Conservation (phyloP, 345 rosid genomes). For the Salix purpurea region DNA sequence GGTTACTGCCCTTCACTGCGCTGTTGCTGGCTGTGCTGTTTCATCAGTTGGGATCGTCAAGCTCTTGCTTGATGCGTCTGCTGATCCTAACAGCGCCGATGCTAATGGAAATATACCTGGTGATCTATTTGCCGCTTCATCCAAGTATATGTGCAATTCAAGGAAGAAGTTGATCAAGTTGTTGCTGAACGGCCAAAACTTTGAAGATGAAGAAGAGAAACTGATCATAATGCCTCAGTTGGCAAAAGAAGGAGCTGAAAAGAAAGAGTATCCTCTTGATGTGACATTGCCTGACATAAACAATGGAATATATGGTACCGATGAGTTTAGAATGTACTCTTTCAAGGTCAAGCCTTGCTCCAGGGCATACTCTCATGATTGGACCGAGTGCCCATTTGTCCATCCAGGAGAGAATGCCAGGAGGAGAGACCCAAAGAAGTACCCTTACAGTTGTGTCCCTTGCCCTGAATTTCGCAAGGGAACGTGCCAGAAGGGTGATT, state of each 20-base stretch:
- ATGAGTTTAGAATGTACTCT: slow-evolving; percentile 89
- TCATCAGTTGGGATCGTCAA: slow-evolving; percentile 54
- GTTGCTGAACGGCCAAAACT: slow-evolving; percentile 45
- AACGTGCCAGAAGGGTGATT: slow-evolving; percentile 78
- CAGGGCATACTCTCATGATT: slow-evolving; percentile 95
- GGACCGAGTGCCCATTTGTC: slow-evolving; percentile 98
- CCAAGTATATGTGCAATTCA: slow-evolving; percentile 36
- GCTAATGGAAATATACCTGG: slow-evolving; percentile 63
- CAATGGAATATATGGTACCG: slow-evolving; percentile 73
- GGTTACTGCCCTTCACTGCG: slow-evolving; percentile 91
- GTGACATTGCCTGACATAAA: slow-evolving; percentile 84
- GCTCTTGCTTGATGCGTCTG: slow-evolving; percentile 62
- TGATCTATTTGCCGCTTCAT: slow-evolving; percentile 42
- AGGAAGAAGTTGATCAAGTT: slow-evolving; percentile 53
- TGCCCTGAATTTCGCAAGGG: slow-evolving; percentile 99
- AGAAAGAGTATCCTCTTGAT: slow-evolving; percentile 84
- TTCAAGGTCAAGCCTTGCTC: slow-evolving; percentile 98
- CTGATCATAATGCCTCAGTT: slow-evolving; percentile 32
- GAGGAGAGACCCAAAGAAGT: slow-evolving; percentile 93
- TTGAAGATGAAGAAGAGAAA: slow-evolving; percentile 44
- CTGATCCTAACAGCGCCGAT: slow-evolving; percentile 52
- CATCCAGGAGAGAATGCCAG: slow-evolving; percentile 99
- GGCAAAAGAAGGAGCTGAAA: slow-evolving; percentile 53
- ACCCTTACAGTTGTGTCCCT: slow-evolving; percentile 89
- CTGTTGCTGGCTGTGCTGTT: slow-evolving; percentile 66